phyloP scores from a whole-genome alignment of 495 filamentous ascomycete genomes.

The Cetradonia linearis region DNA sequence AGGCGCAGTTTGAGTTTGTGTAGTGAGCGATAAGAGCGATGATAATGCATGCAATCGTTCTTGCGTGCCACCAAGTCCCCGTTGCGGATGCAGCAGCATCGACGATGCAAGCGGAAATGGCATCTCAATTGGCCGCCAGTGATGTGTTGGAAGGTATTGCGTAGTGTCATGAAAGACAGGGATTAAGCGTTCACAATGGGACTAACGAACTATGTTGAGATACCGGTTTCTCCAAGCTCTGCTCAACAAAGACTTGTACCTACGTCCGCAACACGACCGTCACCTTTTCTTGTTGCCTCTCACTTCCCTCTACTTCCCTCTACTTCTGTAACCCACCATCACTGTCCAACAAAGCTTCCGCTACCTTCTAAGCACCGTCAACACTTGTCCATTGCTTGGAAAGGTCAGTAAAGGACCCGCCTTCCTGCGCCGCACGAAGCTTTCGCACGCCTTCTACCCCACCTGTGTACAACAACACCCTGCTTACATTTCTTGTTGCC shows the following conservation, averaged over 20 bases:
- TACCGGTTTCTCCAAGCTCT: conserved; percentile 4
- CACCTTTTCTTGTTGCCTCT: too few relatives aligned
- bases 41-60: conserved; percentile 8
- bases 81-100: conserved; percentile 3
- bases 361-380: neutral
- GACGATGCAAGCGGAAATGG: neutral
- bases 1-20: conserved; percentile 6
- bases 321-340: neutral
- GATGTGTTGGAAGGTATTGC: neutral
- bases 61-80: neutral
- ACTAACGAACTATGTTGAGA: conserved; percentile 1
- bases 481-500: conserved; percentile 4
- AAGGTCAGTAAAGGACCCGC: conserved; percentile 5
- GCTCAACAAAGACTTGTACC: conserved; percentile 7
- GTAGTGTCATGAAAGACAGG: neutral
- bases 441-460: neutral
- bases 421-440: conserved; percentile 5
- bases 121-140: neutral
- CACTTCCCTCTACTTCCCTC: neutral
- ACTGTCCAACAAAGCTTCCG: neutral
- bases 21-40: conserved; percentile 8
- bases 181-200: neutral
- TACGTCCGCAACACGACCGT: neutral
- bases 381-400: neutral
- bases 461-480: neutral